Evolutionary conservation across 2,329 filamentous ascomycete genomes (phyloP).

Genomic region (Ophiostoma ulmi): DNA sequence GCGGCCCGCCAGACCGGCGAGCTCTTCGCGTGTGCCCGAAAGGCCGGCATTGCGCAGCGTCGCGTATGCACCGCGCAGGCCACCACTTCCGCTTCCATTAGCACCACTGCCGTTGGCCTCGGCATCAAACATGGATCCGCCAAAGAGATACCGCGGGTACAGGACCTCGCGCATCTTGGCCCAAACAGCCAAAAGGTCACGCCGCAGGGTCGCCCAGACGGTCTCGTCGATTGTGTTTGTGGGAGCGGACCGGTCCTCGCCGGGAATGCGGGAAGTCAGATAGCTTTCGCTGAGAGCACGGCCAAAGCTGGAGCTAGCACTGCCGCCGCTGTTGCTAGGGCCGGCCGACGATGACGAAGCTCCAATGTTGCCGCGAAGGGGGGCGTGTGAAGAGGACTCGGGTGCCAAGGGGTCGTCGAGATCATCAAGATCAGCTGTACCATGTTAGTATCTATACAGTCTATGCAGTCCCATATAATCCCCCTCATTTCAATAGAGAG

Average conservation of each 20-base stretch:
- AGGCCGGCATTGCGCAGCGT: constrained; percentile 56
- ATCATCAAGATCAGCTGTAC: constrained; percentile 75
- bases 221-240: constrained; percentile 94
- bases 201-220: constrained; percentile 93
- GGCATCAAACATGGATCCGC: constrained; percentile 58
- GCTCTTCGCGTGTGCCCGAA: constrained; percentile 56
- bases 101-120: constrained; percentile 37
- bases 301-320: constrained; percentile 37
- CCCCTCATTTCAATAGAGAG: not conserved
- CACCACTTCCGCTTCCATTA: not conserved
- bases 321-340: constrained; percentile 40
- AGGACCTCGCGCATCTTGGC: constrained; percentile 97
- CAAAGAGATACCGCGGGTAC: constrained; percentile 88
- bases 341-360: constrained; percentile 72
- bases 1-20: constrained; percentile 55
- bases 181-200: constrained; percentile 90
- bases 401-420: constrained; percentile 78
- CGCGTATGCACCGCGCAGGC: constrained; percentile 56
- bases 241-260: constrained; percentile 84
- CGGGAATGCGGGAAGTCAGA: constrained; percentile 81
- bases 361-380: constrained; percentile 79
- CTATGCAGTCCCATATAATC: not conserved
- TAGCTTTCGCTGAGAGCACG: constrained; percentile 67
- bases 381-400: constrained; percentile 60
- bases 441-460: not conserved